Evolutionary conservation across 73 alveolate species (phyloP), one percentile per base, ranked within the genome.

Genomic region (Symbiodinium natans): DNA sequence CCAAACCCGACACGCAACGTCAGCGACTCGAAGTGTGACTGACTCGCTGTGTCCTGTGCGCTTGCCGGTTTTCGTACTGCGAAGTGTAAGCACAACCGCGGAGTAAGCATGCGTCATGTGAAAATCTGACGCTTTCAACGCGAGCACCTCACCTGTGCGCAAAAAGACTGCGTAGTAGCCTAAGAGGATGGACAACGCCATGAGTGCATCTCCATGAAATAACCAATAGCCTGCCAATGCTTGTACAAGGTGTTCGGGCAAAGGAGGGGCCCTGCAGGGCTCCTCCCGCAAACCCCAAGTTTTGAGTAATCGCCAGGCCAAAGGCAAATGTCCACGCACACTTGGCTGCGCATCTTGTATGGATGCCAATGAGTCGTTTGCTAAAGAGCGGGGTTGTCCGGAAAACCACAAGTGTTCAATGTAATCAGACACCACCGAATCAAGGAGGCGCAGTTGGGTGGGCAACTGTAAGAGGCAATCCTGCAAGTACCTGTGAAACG

Each of bases 1-100:
- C 11, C 21, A 25, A 11, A 86, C 8, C 13, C 40, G 13, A 6
- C 27, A 17, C 2, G 40, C 82, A 2, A 36, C 94, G 15, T 3
- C 56, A 9, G 38, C 83, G 34, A 59, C 77, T 59, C 77, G 77
- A 17, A 59, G 27, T 27, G 77, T 59, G 36, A 59, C 77, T 23
- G 77, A 59, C 77, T 86, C 94, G 4, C 84, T 84, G 21, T 80
- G 84, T 21, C 94, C 94, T 21, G 39, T 80, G 2, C 94, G 38
- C 34, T 38, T 33, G 41, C 94, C 94, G 0, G 59, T 23, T 39
- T 86, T 86, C 0, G 84, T 86, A 17, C 25, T 17, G 23, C 84
- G 84, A 3, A 86, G 68, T 0, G 94, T 36, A 3, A 86, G 7
- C 41, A 86, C 31, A 5, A 21, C 84, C 19, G 41, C 41, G n/a